phyloP scores from a whole-genome alignment of 2,329 filamentous ascomycete species.

The Coniochaeta sp. region DNA sequence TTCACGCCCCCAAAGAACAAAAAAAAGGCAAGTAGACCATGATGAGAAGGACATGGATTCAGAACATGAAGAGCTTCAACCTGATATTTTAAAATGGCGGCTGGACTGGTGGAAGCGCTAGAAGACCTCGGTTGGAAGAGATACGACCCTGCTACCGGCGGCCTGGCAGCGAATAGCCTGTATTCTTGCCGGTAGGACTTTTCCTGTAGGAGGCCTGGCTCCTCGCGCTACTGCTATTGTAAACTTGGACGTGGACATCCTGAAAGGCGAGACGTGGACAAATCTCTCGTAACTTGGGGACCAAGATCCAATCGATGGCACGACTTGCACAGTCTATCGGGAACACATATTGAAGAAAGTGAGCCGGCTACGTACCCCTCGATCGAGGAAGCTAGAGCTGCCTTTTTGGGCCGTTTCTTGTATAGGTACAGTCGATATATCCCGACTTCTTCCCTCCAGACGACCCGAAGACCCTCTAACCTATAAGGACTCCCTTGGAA shows the following conservation, averaged over 20 bases:
- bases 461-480: neutral
- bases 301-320: neutral
- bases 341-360: neutral
- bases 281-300: neutral
- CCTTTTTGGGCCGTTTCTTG: neutral
- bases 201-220: neutral
- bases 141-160: neutral
- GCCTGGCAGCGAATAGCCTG: neutral
- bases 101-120: neutral
- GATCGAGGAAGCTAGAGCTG: neutral
- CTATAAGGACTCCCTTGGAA: neutral
- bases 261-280: neutral
- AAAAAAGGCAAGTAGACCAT: too few species aligned
- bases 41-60: too few species aligned
- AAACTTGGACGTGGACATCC: neutral
- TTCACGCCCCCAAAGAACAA: too few species aligned
- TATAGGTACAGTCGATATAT: neutral
- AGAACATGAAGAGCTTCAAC: neutral
- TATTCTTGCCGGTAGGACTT: neutral
- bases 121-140: neutral
- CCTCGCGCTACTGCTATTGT: neutral
- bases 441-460: neutral
- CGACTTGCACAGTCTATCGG: neutral
- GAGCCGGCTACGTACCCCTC: neutral
- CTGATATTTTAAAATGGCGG: neutral